Evolutionary conservation across 352 stramenopile genomes (phyloP).

Genomic region (Aphanomyces invadans): DNA sequence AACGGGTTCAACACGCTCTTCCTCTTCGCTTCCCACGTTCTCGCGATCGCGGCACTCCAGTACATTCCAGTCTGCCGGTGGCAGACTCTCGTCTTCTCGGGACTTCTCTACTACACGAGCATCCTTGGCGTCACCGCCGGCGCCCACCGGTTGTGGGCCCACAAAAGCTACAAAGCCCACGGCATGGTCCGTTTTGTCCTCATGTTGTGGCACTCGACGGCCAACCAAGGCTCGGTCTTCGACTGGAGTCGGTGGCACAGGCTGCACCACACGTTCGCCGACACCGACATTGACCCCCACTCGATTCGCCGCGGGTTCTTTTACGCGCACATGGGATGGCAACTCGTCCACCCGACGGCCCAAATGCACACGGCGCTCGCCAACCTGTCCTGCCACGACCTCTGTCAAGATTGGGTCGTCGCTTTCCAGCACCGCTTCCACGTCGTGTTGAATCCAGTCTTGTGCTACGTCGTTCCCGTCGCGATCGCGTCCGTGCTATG

Average conservation of each 20-base stretch:
- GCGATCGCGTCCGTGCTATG: constrained; percentile 86
- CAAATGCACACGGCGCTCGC: constrained; percentile 76
- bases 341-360: constrained; percentile 96
- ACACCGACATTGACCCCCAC: constrained; percentile 92
- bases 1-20: constrained; percentile 79
- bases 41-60: constrained; percentile 53
- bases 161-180: constrained; percentile 93
- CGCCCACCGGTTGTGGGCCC: constrained; percentile 95
- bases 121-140: constrained; percentile 96
- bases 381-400: constrained; percentile 93
- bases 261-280: constrained; percentile 97
- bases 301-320: constrained; percentile 97
- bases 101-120: constrained; percentile 76
- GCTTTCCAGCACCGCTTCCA: constrained; percentile 94
- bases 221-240: constrained; percentile 94
- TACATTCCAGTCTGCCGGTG: constrained; percentile 41
- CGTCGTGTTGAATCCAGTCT: constrained; percentile 78
- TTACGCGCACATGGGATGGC: constrained; percentile 98
- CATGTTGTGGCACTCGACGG: constrained; percentile 98
- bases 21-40: constrained; percentile 68
- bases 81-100: constrained; percentile 78
- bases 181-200: constrained; percentile 87
- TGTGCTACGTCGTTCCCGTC: constrained; percentile 96
- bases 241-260: constrained; percentile 98
- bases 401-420: constrained; percentile 91